phyloP scores from a whole-genome alignment of 2,329 filamentous ascomycete genomes.

The Coleophoma crateriformis region DNA sequence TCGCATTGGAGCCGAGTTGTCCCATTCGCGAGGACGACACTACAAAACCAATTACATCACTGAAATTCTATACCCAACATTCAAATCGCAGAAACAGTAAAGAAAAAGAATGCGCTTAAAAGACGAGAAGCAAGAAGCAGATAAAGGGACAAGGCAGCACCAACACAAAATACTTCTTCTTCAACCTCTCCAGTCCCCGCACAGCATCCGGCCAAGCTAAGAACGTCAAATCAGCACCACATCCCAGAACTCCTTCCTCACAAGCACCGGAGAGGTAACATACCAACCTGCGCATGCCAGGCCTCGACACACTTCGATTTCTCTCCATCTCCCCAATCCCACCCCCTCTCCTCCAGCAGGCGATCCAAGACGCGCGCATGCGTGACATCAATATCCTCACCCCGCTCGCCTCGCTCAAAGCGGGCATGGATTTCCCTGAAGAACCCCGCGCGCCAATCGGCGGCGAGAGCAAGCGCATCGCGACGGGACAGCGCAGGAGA shows the following conservation, averaged over 20 bases:
- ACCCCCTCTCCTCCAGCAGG: conserved; percentile 25
- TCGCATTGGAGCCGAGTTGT: conserved; percentile 50
- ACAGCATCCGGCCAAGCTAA: too few relatives aligned
- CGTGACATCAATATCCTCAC: conserved; percentile 47
- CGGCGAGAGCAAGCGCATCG: conserved; percentile 28
- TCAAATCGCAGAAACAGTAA: too few relatives aligned
- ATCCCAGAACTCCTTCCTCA: too few relatives aligned
- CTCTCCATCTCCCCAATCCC: conserved; percentile 2
- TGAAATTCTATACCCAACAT: too few relatives aligned
- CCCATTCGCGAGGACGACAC: conserved; percentile 47
- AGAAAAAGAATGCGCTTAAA: too few relatives aligned
- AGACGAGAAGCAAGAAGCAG: too few relatives aligned
- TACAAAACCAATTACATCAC: conserved; percentile 18
- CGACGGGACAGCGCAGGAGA: neutral
- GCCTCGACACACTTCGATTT: conserved; percentile 25
- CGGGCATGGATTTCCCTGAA: conserved; percentile 39
- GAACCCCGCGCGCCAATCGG: conserved; percentile 44
- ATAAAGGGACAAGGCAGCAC: too few relatives aligned
- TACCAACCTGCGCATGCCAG: conserved; percentile 34
- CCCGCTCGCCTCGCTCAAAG: conserved; percentile 25
- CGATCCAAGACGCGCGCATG: conserved; percentile 34
- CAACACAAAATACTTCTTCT: too few relatives aligned
- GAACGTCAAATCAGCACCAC: too few relatives aligned
- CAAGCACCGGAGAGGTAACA: neutral
- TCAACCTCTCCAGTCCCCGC: too few relatives aligned